Conservation (phyloP, 495 filamentous ascomycete genomes). For the Bombardia bombarda region DNA sequence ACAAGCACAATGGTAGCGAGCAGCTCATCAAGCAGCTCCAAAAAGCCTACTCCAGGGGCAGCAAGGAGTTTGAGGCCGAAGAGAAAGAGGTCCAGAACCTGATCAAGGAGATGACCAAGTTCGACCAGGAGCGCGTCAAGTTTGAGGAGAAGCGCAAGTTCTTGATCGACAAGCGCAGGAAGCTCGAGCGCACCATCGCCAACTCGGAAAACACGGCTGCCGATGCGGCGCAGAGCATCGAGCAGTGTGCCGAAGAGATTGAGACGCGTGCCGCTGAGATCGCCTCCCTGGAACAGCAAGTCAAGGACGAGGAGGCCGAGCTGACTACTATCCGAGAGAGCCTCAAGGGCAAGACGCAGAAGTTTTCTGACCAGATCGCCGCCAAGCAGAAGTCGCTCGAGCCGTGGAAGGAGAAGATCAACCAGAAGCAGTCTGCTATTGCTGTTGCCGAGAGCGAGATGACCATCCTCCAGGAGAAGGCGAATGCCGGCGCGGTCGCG, state of each 20-base stretch:
- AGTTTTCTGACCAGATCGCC: slow-evolving; percentile 84
- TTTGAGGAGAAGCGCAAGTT: slow-evolving; percentile 98
- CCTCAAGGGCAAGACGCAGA: slow-evolving; percentile 91
- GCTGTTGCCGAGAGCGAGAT: slow-evolving; percentile 92
- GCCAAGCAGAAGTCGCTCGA: slow-evolving; percentile 89
- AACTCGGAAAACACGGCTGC: slow-evolving; percentile 53
- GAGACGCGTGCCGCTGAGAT: slow-evolving; percentile 67
- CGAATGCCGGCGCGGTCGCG: slow-evolving; percentile 75
- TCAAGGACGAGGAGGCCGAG: slow-evolving; percentile 74
- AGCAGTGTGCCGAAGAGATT: slow-evolving; percentile 70
- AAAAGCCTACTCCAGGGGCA: slow-evolving; percentile 71
- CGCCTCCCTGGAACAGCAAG: slow-evolving; percentile 58
- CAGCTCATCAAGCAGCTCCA: slow-evolving; percentile 84
- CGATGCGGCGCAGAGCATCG: slow-evolving; percentile 68
- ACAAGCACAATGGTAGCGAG: slow-evolving; percentile 87
- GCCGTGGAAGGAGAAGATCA: slow-evolving; percentile 95
- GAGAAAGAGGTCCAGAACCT: slow-evolving; percentile 76
- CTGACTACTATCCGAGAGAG: slow-evolving; percentile 69
- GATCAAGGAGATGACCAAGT: slow-evolving; percentile 80
- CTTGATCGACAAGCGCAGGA: slow-evolving; percentile 79
- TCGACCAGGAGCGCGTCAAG: slow-evolving; percentile 93
- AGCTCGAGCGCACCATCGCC: slow-evolving; percentile 81
- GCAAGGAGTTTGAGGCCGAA: slow-evolving; percentile 71
- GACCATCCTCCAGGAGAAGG: slow-evolving; percentile 79
- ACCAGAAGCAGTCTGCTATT: slow-evolving; percentile 85